Percentiles rank a stretch among this genome's conserved stretches.
Evolutionary conservation across 352 stramenopile genomes (phyloP).

Genomic region (Globisporangium irregulare): DNA sequence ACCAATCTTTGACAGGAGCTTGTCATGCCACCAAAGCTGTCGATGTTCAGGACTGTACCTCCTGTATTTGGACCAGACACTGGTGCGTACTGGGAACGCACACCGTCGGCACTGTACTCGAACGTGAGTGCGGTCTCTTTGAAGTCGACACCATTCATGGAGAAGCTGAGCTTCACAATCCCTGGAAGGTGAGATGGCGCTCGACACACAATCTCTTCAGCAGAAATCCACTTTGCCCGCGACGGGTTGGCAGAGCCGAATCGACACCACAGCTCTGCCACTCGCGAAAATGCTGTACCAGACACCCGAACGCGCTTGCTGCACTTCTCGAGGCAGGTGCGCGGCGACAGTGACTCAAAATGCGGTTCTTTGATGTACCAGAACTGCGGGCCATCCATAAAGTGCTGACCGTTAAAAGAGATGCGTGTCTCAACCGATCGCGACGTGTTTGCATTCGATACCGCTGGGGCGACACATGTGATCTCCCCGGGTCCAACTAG

Average conservation of each 20-base stretch:
- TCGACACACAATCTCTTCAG: conserved; percentile 23
- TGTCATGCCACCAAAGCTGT: conserved; percentile 3
- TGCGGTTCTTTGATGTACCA: conserved; percentile 37
- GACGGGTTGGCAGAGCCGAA: conserved; percentile 30
- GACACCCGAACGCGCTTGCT: conserved; percentile 21
- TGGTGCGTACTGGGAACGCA: conserved; percentile 19
- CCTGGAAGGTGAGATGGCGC: conserved; percentile 25
- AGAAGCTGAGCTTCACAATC: conserved; percentile 35
- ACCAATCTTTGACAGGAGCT: conserved; percentile 22
- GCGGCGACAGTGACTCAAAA: conserved; percentile 25
- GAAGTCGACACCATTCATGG: conserved; percentile 53
- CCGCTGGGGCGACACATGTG: conserved; percentile 9
- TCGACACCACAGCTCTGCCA: conserved; percentile 35
- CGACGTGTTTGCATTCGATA: background rate
- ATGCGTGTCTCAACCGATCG: conserved; percentile 19
- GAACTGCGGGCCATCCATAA: conserved; percentile 29
- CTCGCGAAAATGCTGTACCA: conserved; percentile 29
- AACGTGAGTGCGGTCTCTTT: conserved; percentile 29
- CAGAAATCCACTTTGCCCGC: conserved; percentile 28
- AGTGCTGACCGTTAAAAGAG: conserved; percentile 43
- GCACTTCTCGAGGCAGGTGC: conserved; percentile 18
- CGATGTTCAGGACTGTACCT: conserved; percentile 30
- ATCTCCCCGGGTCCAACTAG: conserved; percentile 11
- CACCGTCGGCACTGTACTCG: conserved; percentile 20
- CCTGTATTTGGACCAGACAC: conserved; percentile 26